Conservation (phyloP, 2,329 filamentous ascomycete genomes). For the Talaromyces islandicus region DNA sequence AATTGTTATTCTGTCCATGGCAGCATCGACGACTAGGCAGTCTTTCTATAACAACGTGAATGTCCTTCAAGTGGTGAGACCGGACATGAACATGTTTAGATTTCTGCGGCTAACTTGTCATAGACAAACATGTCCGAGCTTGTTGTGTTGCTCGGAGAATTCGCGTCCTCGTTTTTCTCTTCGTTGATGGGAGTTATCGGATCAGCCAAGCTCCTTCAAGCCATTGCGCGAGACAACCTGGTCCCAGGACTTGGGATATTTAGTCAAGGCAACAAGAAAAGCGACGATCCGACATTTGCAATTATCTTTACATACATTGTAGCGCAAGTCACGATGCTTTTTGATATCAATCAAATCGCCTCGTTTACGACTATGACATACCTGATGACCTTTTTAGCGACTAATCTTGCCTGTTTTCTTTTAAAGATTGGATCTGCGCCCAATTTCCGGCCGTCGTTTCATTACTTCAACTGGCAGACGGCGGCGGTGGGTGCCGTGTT, state of each 20-base stretch:
- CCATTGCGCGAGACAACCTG: slow-evolving; percentile 70
- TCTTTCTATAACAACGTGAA: slow-evolving; percentile 72
- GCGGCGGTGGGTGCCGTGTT: slow-evolving; percentile 68
- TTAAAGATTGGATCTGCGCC: slow-evolving; percentile 82
- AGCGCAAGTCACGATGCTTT: slow-evolving; percentile 73
- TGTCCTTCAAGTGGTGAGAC: slow-evolving; percentile 63
- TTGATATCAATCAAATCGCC: slow-evolving; percentile 81
- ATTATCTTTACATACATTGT: slow-evolving; percentile 70
- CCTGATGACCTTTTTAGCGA: slow-evolving; percentile 85
- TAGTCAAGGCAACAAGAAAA: slow-evolving; percentile 63
- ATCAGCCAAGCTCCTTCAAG: slow-evolving; percentile 77
- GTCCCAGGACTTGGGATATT: slow-evolving; percentile 71
- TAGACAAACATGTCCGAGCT: slow-evolving; percentile 68
- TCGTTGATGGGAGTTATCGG: slow-evolving; percentile 83
- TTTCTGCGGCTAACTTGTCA: background rate
- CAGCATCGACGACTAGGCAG: slow-evolving; percentile 65
- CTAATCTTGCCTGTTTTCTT: slow-evolving; percentile 80
- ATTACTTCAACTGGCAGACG: slow-evolving; percentile 83
- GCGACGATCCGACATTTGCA: slow-evolving; percentile 70
- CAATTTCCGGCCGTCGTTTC: slow-evolving; percentile 82
- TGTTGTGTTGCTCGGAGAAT: slow-evolving; percentile 73
- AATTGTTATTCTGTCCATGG: slow-evolving; percentile 71
- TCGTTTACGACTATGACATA: slow-evolving; percentile 89
- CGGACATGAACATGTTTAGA: background rate
- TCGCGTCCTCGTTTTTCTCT: slow-evolving; percentile 77